These are phyloP conservation scores for Epichloe amarillans DNA, from an alignment of 2,329 filamentous ascomycete species.

Conservation along the genomic window DNA sequence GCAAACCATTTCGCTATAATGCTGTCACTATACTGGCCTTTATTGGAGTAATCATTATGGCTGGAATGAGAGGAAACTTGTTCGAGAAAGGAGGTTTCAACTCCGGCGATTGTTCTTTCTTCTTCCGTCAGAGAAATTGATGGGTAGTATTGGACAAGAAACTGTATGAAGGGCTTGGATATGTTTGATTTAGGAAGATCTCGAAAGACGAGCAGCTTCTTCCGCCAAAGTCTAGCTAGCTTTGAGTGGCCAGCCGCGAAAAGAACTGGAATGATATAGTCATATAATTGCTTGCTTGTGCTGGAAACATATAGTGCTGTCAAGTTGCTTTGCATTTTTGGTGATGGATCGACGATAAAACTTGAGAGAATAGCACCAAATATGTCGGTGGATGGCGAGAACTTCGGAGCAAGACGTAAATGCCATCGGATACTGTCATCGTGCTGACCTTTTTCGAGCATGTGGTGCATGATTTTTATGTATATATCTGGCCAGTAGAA, in stretches of 20 bases:
- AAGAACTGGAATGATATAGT: conserved; percentile 36
- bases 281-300: conserved; percentile 32
- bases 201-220: conserved; percentile 23
- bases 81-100: background rate
- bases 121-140: conserved; percentile 21
- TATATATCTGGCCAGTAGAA: conserved; percentile 39
- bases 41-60: background rate
- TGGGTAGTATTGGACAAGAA: conserved; percentile 32
- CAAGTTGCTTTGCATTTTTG: conserved; percentile 26
- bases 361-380: conserved; percentile 30
- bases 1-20: conserved; percentile 77
- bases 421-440: conserved; percentile 34
- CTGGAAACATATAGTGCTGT: conserved; percentile 32
- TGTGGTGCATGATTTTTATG: conserved; percentile 29
- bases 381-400: conserved; percentile 26
- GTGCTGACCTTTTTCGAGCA: conserved; percentile 26
- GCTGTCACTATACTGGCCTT: conserved; percentile 22
- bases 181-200: conserved; percentile 29
- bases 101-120: conserved; percentile 19
- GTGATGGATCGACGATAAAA: conserved; percentile 26
- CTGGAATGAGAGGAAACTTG: background rate
- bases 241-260: conserved; percentile 32
- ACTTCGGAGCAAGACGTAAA: conserved; percentile 27
- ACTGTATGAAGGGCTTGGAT: conserved; percentile 34
- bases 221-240: conserved; percentile 35